Conservation (phyloP, 2,329 filamentous ascomycete species). For the Neonectria magnoliae region DNA sequence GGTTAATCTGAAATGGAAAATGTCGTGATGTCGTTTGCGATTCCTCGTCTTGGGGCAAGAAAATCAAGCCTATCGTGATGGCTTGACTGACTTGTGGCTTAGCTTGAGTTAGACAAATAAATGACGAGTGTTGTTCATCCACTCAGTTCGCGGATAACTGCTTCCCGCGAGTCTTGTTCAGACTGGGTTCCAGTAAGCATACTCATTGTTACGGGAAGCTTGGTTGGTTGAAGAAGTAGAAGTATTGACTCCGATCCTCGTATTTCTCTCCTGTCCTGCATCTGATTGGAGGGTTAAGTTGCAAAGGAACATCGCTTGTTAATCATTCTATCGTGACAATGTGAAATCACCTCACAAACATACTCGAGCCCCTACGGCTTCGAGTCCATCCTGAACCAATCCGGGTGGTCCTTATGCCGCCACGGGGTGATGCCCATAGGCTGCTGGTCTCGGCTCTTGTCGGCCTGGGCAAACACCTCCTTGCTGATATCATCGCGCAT, state of each 20-base stretch:
- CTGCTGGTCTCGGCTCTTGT: constrained; percentile 63
- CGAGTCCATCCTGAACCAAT: constrained; percentile 60
- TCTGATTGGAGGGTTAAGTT: neutral
- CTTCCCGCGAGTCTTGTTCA: neutral
- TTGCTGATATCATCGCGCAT: constrained; percentile 59
- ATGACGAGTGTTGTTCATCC: neutral
- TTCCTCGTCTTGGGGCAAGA: neutral
- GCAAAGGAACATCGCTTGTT: constrained; percentile 7
- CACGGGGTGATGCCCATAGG: constrained; percentile 68
- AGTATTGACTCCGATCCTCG: neutral
- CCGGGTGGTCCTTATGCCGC: constrained; percentile 67
- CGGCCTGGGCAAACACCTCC: constrained; percentile 62
- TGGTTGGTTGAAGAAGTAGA: neutral
- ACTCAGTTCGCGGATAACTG: neutral
- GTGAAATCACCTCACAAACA: neutral
- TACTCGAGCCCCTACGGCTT: constrained; percentile 29
- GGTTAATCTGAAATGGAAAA: no score
- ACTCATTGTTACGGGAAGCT: neutral
- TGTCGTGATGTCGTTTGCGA: neutral
- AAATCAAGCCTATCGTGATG: neutral
- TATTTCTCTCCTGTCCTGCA: neutral
- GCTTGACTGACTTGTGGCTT: neutral
- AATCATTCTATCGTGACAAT: constrained; percentile 16
- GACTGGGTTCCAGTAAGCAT: neutral
- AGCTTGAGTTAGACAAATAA: neutral